Conservation (phyloP, 2,329 filamentous ascomycete genomes). For the Bipolaris victoriae region DNA sequence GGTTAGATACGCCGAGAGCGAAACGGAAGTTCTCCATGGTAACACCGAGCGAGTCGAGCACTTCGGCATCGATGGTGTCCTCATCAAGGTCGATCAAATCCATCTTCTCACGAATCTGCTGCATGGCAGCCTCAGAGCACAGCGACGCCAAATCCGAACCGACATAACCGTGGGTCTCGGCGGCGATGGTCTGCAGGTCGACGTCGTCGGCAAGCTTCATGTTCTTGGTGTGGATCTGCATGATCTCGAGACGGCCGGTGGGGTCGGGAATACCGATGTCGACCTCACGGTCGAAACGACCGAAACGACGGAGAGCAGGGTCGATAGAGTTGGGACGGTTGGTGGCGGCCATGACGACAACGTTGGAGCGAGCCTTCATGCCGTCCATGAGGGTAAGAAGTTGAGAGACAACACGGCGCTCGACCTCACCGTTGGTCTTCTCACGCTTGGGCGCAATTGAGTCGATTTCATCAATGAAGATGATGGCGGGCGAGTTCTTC, state of each 20-base stretch:
- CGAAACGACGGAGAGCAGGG: slow-evolving; percentile 94
- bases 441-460: slow-evolving; percentile 99
- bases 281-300: slow-evolving; percentile 98
- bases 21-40: slow-evolving; percentile 99
- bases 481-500: slow-evolving; percentile 99
- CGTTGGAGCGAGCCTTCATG: slow-evolving; percentile 98
- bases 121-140: slow-evolving; percentile 99
- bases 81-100: slow-evolving; percentile 98
- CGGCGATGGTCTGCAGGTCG: slow-evolving; percentile 93
- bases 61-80: slow-evolving; percentile 98
- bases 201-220: slow-evolving; percentile 99
- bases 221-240: slow-evolving; percentile 99
- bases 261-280: slow-evolving; percentile 98
- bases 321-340: slow-evolving; percentile 99
- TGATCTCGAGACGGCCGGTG: slow-evolving; percentile 96
- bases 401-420: slow-evolving; percentile 97
- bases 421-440: slow-evolving; percentile 98
- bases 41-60: slow-evolving; percentile 95
- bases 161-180: slow-evolving; percentile 98
- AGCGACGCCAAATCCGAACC: slow-evolving; percentile 98
- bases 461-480: slow-evolving; percentile 99
- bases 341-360: slow-evolving; percentile 98
- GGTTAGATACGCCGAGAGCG: slow-evolving; percentile 96
- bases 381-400: slow-evolving; percentile 97
- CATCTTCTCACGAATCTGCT: slow-evolving; percentile 99